Conservation (phyloP, 768 basidiomycete species). For the Xerocomellus intermedius region DNA sequence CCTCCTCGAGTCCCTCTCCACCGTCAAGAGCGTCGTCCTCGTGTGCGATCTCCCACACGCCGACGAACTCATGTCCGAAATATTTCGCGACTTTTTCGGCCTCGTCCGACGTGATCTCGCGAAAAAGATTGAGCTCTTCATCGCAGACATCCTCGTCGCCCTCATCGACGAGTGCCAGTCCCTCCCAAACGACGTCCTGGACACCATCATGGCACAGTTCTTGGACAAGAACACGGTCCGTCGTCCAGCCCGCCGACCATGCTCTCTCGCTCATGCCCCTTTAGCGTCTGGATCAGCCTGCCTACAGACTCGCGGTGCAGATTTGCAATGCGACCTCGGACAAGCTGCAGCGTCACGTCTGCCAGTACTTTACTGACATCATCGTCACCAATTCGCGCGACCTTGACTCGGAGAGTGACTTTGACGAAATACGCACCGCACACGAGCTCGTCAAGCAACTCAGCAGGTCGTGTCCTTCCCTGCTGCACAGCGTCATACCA, state of each 20-base stretch:
- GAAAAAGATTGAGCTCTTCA: slow-evolving; percentile 81
- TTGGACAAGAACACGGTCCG: slow-evolving; percentile 72
- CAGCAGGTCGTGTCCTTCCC: slow-evolving; percentile 71
- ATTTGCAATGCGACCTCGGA: slow-evolving; percentile 83
- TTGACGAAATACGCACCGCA: slow-evolving; percentile 66
- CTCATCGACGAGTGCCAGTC: slow-evolving; percentile 83
- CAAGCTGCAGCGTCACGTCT: slow-evolving; percentile 85
- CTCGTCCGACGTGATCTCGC: slow-evolving; percentile 71
- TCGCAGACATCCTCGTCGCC: slow-evolving; percentile 88
- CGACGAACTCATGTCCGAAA: slow-evolving; percentile 79
- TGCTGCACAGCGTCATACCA: slow-evolving; percentile 89
- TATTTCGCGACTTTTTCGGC: slow-evolving; percentile 82
- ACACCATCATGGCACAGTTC: slow-evolving; percentile 83
- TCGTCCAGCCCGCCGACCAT: slow-evolving; percentile 5
- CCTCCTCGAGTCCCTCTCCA: slow-evolving; percentile 88
- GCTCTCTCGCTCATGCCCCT: not conserved
- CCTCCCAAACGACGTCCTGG: slow-evolving; percentile 77
- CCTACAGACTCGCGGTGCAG: slow-evolving; percentile 79
- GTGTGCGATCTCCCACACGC: slow-evolving; percentile 87
- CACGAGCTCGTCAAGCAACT: slow-evolving; percentile 87
- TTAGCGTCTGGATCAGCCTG: slow-evolving; percentile 69
- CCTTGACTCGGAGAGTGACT: slow-evolving; percentile 57
- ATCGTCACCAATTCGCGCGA: slow-evolving; percentile 58
- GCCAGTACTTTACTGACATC: slow-evolving; percentile 90
- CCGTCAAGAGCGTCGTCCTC: slow-evolving; percentile 92